Conservation (phyloP, 2,329 filamentous ascomycete genomes). For the Claviceps arundinis region DNA sequence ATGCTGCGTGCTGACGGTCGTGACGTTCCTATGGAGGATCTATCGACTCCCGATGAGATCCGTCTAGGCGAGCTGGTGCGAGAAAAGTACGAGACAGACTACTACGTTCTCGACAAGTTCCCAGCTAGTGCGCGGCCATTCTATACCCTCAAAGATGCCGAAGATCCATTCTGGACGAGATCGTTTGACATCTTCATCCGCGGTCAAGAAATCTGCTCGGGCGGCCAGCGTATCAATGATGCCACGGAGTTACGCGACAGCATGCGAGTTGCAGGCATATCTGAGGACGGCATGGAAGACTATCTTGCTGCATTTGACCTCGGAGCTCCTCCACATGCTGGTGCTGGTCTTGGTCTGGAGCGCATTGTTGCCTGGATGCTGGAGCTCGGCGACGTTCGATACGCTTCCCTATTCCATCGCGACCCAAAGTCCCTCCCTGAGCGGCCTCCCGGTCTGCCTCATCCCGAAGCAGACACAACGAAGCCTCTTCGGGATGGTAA, state of each 20-base stretch:
- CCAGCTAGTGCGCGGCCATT: slow-evolving; percentile 74
- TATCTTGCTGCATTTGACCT: slow-evolving; percentile 82
- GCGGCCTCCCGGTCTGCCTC: slow-evolving; percentile 53
- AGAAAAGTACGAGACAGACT: slow-evolving; percentile 77
- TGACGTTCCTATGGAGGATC: slow-evolving; percentile 59
- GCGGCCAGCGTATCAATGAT: slow-evolving; percentile 86
- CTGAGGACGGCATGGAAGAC: slow-evolving; percentile 74
- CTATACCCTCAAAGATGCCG: slow-evolving; percentile 75
- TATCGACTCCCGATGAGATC: slow-evolving; percentile 77
- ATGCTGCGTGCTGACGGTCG: slow-evolving; percentile 77
- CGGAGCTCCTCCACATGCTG: slow-evolving; percentile 79
- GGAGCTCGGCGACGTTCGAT: slow-evolving; percentile 76
- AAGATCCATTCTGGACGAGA: slow-evolving; percentile 64
- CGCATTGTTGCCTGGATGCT: slow-evolving; percentile 77
- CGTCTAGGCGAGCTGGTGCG: slow-evolving; percentile 73
- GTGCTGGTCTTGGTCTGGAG: slow-evolving; percentile 81
- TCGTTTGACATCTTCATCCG: slow-evolving; percentile 93
- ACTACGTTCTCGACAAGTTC: slow-evolving; percentile 92
- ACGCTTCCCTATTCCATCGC: slow-evolving; percentile 75
- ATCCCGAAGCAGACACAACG: slow-evolving; percentile 73
- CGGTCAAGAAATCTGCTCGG: slow-evolving; percentile 84
- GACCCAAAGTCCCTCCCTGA: slow-evolving; percentile 78
- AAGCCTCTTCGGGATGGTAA: slow-evolving; percentile 33
- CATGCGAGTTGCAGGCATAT: slow-evolving; percentile 63
- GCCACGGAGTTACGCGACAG: slow-evolving; percentile 59